Evolutionary conservation across 2,329 filamentous ascomycete species (phyloP), one percentile per base, ranked within the genome.

Genomic region (Pseudocercospora pini-densiflorae): DNA sequence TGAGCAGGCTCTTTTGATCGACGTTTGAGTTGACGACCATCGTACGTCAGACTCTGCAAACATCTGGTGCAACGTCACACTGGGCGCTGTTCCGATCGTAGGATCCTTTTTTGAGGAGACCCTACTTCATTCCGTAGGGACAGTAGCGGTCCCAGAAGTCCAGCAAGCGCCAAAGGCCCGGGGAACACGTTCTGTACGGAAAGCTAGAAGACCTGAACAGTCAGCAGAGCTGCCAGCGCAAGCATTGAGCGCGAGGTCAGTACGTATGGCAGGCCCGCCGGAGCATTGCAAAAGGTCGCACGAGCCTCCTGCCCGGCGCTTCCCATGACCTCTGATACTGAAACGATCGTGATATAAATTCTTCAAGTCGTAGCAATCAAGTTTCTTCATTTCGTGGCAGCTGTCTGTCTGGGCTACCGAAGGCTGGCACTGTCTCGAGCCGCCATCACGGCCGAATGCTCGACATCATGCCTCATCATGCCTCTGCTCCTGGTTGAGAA

Each of bases 341-440:
- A 43, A 43, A 43, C 16, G 4, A 43, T 19, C 6, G 16, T n/a
- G 40, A 19, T 19, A 5, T 16, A 5, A 4, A 43, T 8, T 43
- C 19, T 19, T 58, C 5, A 23, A 19, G 33, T 64, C 61, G 58
- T 67, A 62, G 53, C 61, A 54, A 67, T 67, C 65, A 67, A 67
- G 65, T 61, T 59, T 64, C 61, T 67, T 64, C 61, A 55, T 67
- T 67, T 67, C 65, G 65, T 62, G 55, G 65, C 65, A 63, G 65
- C 65, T 67, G 65, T 67, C 65, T 64, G 65, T 62, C 65, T 62
- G 61, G 59, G 61, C 65, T 67, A 67, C 59, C 61, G 58, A 51
- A 67, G 65, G 31, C 55, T 21, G 61, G 61, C 61, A 63, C 51
- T 51, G 19, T 67, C 61, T 62, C 61, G 61, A 62, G 61, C 57